phyloP scores from a whole-genome alignment of 345 rosid species.

The Orychophragmus violaceus region DNA sequence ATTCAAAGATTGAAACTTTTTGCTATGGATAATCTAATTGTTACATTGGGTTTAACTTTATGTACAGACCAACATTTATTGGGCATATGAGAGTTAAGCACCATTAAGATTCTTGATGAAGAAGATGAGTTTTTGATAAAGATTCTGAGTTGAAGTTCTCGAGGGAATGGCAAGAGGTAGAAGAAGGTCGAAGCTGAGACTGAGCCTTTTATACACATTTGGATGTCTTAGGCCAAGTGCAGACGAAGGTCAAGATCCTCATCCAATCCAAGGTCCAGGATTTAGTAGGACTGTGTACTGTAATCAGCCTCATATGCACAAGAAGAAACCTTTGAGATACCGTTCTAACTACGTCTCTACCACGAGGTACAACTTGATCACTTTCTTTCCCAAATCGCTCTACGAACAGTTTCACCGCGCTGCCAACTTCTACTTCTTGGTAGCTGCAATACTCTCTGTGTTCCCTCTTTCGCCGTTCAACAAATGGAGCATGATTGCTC shows the following conservation, averaged over 20 bases:
- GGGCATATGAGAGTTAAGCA: not conserved
- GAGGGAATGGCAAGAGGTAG: conserved; percentile 67
- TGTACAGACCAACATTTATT: not conserved
- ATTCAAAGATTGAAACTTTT: not conserved
- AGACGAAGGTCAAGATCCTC: conserved; percentile 42
- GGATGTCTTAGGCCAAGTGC: conserved; percentile 58
- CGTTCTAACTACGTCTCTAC: conserved; percentile 77
- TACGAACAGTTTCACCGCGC: conserved; percentile 92
- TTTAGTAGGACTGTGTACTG: conserved; percentile 66
- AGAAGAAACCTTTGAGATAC: conserved; percentile 60
- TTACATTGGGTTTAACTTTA: not conserved
- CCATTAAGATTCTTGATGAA: conserved; percentile 1
- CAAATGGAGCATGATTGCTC: conserved; percentile 84
- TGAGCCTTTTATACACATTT: conserved; percentile 74
- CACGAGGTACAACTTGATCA: conserved; percentile 66
- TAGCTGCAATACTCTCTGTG: conserved; percentile 69
- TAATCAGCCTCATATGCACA: conserved; percentile 70
- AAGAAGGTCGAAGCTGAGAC: conserved; percentile 54
- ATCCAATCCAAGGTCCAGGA: conserved; percentile 61
- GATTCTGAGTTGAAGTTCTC: not conserved
- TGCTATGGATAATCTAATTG: not conserved
- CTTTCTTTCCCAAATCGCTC: conserved; percentile 82
- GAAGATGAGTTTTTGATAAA: conserved; percentile 16
- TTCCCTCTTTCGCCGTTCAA: conserved; percentile 76
- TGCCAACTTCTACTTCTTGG: conserved; percentile 91